Evolutionary conservation across 2,329 filamentous ascomycete species (phyloP).

Genomic region (Pleoardoris graminearum): DNA sequence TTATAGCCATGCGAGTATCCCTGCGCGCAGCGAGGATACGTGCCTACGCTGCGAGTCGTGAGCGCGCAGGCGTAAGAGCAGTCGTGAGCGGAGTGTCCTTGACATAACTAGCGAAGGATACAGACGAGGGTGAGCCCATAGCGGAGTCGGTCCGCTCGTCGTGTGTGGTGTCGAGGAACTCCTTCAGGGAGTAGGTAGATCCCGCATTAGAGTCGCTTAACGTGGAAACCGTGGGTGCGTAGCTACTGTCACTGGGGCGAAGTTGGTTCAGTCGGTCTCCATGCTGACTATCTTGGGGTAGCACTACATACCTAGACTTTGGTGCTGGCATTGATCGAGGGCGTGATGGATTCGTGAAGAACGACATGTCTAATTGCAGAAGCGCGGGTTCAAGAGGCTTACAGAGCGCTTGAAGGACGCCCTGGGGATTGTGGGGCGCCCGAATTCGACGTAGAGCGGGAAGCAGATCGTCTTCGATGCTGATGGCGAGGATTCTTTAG

Average conservation of each 20-base stretch:
- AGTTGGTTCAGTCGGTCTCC: conserved; percentile 2
- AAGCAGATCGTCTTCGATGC: conserved; percentile 61
- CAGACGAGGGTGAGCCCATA: conserved; percentile 14
- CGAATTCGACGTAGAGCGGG: conserved; percentile 64
- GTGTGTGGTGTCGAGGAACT: conserved; percentile 4
- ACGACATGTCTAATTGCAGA: conserved; percentile 44
- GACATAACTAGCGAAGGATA: conserved; percentile 7
- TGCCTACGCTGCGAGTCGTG: conserved; percentile 67
- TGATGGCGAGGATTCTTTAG: conserved; percentile 54
- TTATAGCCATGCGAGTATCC: conserved; percentile 60
- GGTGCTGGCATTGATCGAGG: background rate
- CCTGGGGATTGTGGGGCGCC: conserved; percentile 70
- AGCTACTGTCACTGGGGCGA: background rate
- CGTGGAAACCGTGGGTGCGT: background rate
- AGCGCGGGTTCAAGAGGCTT: conserved; percentile 62
- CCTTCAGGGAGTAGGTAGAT: conserved; percentile 4
- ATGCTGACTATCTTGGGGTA: background rate
- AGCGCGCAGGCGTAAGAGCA: conserved; percentile 51
- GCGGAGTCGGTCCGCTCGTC: conserved; percentile 28
- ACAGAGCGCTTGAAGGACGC: conserved; percentile 70
- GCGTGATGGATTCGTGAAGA: conserved; percentile 15
- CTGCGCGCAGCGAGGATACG: conserved; percentile 63
- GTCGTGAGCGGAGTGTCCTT: conserved; percentile 16
- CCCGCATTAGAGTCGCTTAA: background rate
- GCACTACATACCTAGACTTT: background rate